Evolutionary conservation across 2,329 filamentous ascomycete genomes (phyloP).

Genomic region (Microdochium bolleyi): DNA sequence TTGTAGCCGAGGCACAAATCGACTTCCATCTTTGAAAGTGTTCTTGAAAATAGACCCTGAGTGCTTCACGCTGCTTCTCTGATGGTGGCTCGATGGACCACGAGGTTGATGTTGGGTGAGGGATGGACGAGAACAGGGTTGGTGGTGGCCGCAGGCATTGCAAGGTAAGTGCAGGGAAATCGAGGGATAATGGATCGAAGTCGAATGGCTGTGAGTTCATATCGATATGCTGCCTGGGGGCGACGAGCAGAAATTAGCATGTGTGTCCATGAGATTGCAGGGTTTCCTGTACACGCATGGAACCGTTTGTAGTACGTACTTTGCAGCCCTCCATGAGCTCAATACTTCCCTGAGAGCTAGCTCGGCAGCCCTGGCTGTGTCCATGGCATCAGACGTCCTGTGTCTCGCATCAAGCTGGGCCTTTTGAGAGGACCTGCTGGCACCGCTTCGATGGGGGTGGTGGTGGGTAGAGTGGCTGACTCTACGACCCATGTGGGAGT

Average conservation of each 20-base stretch:
- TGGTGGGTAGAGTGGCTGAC: neutral
- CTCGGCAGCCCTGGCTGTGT: conserved; percentile 77
- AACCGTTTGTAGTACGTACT: conserved; percentile 46
- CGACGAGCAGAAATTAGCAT: conserved; percentile 4
- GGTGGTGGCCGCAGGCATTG: conserved; percentile 74
- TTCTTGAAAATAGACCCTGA: conserved; percentile 58
- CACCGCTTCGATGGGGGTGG: conserved; percentile 13
- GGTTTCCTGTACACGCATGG: neutral
- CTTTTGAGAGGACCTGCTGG: conserved; percentile 46
- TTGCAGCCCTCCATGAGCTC: conserved; percentile 73
- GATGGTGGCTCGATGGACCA: conserved; percentile 76
- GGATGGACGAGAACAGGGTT: conserved; percentile 73
- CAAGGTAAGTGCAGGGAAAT: conserved; percentile 78
- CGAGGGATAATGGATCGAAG: conserved; percentile 78
- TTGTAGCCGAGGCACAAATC: conserved; percentile 40
- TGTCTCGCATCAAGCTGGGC: conserved; percentile 56
- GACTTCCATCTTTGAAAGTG: conserved; percentile 61
- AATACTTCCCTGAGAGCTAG: conserved; percentile 77
- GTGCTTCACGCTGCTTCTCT: conserved; percentile 63
- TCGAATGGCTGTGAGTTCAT: conserved; percentile 55
- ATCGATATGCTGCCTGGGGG: conserved; percentile 43
- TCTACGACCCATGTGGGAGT: conserved; percentile 24
- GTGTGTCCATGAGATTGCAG: conserved; percentile 6
- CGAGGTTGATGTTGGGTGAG: conserved; percentile 68
- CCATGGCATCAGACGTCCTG: conserved; percentile 59